These are phyloP conservation scores for Lepiota brunneoincarnata DNA, from an alignment of 768 basidiomycete species.

Conservation along the genomic window DNA sequence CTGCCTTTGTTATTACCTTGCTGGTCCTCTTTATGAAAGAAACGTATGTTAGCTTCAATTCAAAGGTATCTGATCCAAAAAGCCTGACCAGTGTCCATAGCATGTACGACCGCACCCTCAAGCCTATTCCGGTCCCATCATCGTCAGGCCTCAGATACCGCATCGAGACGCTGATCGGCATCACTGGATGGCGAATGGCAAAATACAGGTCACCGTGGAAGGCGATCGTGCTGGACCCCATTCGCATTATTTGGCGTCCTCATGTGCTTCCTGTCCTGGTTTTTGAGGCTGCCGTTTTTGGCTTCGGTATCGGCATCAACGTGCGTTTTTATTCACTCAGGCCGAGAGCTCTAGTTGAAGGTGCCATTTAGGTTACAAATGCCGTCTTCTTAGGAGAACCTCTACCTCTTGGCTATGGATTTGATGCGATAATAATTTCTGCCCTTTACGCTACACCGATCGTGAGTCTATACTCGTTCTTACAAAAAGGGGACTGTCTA, in stretches of 20 bases:
- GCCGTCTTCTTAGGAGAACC: slow-evolving; percentile 22
- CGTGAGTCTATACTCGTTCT: slow-evolving; percentile 17
- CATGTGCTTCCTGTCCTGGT: slow-evolving; percentile 50
- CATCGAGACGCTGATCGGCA: slow-evolving; percentile 57
- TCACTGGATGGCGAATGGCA: slow-evolving; percentile 59
- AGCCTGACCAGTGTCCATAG: slow-evolving; percentile 24
- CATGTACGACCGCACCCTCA: slow-evolving; percentile 58
- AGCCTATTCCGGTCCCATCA: slow-evolving; percentile 44
- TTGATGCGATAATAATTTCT: slow-evolving; percentile 33
- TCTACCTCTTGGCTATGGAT: slow-evolving; percentile 29
- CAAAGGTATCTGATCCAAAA: not conserved
- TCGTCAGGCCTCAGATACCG: slow-evolving; percentile 47
- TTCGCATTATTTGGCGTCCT: slow-evolving; percentile 61
- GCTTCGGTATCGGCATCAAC: slow-evolving; percentile 31
- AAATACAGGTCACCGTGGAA: slow-evolving; percentile 55
- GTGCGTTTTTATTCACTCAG: slow-evolving; percentile 24
- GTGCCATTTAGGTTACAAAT: slow-evolving; percentile 35
- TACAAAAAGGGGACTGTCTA: too few relatives aligned
- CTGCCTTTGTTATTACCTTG: slow-evolving; percentile 48
- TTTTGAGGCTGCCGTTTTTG: slow-evolving; percentile 43
- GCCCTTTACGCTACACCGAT: slow-evolving; percentile 36
- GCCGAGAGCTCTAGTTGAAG: not conserved
- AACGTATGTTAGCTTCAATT: slow-evolving; percentile 40
- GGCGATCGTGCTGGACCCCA: slow-evolving; percentile 39
- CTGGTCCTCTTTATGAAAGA: slow-evolving; percentile 64